phyloP scores from a whole-genome alignment of 371 early-diverging fungal genomes.

The Mortierella sp. region DNA sequence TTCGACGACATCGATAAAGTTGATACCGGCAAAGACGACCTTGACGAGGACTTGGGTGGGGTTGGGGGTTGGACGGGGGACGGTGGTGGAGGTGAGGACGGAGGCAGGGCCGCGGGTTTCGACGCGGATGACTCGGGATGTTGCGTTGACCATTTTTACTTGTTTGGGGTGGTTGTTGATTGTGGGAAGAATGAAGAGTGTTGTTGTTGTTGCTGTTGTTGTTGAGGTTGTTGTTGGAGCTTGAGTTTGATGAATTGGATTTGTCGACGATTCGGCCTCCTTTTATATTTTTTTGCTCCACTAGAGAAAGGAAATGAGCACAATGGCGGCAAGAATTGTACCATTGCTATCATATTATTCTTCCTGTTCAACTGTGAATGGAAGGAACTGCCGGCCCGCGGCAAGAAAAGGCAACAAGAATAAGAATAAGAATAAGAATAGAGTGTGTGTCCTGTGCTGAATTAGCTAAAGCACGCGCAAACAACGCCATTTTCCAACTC shows the following conservation, averaged over 20 bases:
- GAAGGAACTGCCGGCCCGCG: too few species aligned
- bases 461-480: too few species aligned
- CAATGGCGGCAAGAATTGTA: too few species aligned
- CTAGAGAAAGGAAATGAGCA: too few species aligned
- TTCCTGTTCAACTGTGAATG: too few species aligned
- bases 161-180: neutral
- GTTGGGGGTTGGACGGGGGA: conserved; percentile 61
- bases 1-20: conserved; percentile 93
- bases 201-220: neutral
- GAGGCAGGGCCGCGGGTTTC: conserved; percentile 72
- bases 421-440: too few species aligned
- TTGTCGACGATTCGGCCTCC: neutral
- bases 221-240: neutral
- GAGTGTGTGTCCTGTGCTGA: too few species aligned
- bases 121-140: neutral
- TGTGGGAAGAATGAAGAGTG: neutral
- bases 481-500: too few species aligned
- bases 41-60: conserved; percentile 77
- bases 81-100: conserved; percentile 68
- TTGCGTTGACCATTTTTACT: neutral
- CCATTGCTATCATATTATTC: too few species aligned
- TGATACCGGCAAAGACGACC: conserved; percentile 85
- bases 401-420: too few species aligned
- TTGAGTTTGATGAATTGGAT: neutral
- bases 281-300: neutral